Evolutionary conservation across 2,329 filamentous ascomycete genomes (phyloP), one percentile per base, ranked within the genome.

Genomic region (Rhinocladiella similis): DNA sequence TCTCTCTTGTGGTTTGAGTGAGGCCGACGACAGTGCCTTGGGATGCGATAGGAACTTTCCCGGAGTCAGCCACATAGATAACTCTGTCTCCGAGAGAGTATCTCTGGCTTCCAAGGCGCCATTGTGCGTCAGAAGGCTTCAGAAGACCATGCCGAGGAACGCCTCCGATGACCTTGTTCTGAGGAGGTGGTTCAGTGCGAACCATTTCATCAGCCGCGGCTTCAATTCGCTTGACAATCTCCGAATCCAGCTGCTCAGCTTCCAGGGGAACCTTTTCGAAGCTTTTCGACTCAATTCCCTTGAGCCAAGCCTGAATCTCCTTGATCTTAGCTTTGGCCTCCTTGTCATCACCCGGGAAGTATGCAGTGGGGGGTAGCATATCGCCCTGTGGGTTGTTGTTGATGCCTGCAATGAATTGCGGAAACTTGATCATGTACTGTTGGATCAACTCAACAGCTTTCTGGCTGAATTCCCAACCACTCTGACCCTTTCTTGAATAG

Each of bases 251-350:
- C 71, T 99, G 95, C 70, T 97, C 90, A 1, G 94, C 94, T 67
- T 99, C 94, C 13, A 99, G 82, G 19, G 94, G 93, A n/a, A 99
- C 94, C 63, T 87, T 87, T 73, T 97, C 93, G 65, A 99, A 95
- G 64, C 87, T 89, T 80, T 91, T 96, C 1, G 90, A 89, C 71
- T 97, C 90, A 46, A 96, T 84, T 41, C 86, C 86, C 77, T 97
- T 99, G 49, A 99, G 80, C 93, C 93, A 99, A 33, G 87, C 84
- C 22, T 86, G 89, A 60, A 99, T 96, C 70, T 97, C 94, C 76
- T 96, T 96, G 69, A 99, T 88, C 69, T 90, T 90, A 47, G 82
- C 74, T 49, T 86, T 86, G 3, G 92, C 93, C 46, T 85, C 78
- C 14, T 56, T 39, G 29, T 63, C 58, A 6, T 86, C 83, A 18